Percentiles rank a stretch among this genome's conserved stretches.
phyloP scores from a whole-genome alignment of 495 filamentous ascomycete genomes.

The Penicillium canescens region DNA sequence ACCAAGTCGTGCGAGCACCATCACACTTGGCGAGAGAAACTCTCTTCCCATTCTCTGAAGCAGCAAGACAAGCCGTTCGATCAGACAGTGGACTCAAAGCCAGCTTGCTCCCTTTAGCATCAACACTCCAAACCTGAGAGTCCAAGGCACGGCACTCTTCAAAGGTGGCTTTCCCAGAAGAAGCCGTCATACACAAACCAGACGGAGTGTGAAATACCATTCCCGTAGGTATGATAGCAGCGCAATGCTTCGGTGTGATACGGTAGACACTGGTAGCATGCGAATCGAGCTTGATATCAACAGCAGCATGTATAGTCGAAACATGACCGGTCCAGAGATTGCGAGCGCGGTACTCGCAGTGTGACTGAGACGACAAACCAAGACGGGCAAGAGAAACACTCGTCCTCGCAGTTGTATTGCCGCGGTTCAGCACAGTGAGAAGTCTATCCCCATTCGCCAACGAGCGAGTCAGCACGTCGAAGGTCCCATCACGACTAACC shows the following conservation, averaged over 20 bases:
- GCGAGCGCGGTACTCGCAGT: conserved; percentile 19
- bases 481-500: conserved; percentile 31
- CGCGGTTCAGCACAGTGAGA: conserved; percentile 34
- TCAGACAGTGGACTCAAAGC: conserved; percentile 25
- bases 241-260: conserved; percentile 19
- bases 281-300: conserved; percentile 23
- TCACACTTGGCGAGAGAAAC: conserved; percentile 17
- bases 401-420: conserved; percentile 15
- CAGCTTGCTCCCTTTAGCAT: conserved; percentile 15
- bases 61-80: conserved; percentile 20
- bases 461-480: conserved; percentile 34
- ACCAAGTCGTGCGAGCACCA: conserved; percentile 20
- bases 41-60: not conserved
- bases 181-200: conserved; percentile 30
- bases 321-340: conserved; percentile 23
- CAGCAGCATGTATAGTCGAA: conserved; percentile 1
- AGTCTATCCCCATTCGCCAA: conserved; percentile 32
- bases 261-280: conserved; percentile 32
- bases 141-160: conserved; percentile 22
- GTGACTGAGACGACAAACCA: conserved; percentile 15
- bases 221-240: conserved; percentile 26
- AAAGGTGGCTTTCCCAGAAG: conserved; percentile 13
- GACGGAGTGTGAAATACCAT: conserved; percentile 37
- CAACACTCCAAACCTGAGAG: conserved; percentile 31
- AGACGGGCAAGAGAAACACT: conserved; percentile 20